phyloP scores from a whole-genome alignment of 768 basidiomycete species.

The Collybiopsis confluens region DNA sequence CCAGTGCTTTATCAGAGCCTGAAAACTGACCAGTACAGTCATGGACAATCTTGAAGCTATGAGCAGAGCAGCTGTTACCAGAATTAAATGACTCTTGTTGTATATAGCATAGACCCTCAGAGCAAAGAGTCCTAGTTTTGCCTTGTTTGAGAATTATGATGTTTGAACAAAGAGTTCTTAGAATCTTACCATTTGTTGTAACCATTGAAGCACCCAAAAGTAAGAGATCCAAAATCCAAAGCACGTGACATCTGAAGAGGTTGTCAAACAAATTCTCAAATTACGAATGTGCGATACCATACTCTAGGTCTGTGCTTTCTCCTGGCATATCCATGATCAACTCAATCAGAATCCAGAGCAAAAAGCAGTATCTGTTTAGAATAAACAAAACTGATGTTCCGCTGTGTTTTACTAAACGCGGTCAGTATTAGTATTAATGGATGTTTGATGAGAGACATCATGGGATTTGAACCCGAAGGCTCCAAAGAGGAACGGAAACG shows the following conservation, averaged over 20 bases:
- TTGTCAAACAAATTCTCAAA: not conserved
- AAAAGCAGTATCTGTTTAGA: not conserved
- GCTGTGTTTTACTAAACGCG: not conserved
- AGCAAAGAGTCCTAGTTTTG: not conserved
- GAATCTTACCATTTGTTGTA: not conserved
- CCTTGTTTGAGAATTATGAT: not conserved
- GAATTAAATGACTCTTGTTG: not conserved
- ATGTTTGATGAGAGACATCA: too few relatives aligned
- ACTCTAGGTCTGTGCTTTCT: not conserved
- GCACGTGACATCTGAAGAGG: not conserved
- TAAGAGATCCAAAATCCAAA: not conserved
- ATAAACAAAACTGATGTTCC: not conserved
- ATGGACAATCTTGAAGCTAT: not conserved
- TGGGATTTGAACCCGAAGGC: too few relatives aligned
- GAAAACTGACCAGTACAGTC: not conserved
- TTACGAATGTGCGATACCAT: not conserved
- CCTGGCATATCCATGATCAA: not conserved
- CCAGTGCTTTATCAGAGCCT: too few relatives aligned
- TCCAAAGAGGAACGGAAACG: too few relatives aligned
- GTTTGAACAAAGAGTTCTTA: too few relatives aligned
- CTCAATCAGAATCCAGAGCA: not conserved
- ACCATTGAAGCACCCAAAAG: not conserved
- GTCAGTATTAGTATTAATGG: too few relatives aligned
- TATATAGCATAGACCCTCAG: not conserved
- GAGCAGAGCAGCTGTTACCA: not conserved